Conservation (phyloP, 495 filamentous ascomycete species). For the Sphaerosporella brunnea region DNA sequence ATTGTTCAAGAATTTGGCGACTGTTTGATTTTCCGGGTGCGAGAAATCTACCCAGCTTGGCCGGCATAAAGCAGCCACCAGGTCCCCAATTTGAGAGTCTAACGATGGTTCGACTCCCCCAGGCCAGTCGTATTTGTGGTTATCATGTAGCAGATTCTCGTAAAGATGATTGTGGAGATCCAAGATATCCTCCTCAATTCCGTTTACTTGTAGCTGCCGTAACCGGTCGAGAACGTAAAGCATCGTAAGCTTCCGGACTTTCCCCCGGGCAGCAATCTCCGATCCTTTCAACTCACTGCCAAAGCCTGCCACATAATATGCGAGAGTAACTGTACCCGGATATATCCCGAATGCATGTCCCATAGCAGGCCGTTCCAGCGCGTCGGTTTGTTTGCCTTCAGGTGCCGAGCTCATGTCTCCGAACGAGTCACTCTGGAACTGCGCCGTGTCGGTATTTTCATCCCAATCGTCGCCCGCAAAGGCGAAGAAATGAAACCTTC, state of each 20-base stretch:
- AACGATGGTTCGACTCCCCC: conserved; percentile 34
- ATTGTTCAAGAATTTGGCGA: conserved; percentile 44
- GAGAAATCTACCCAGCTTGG: conserved; percentile 54
- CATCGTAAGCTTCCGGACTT: conserved; percentile 24
- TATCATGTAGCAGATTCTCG: conserved; percentile 30
- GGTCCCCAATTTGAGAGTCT: conserved; percentile 48
- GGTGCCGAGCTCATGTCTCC: conserved; percentile 25
- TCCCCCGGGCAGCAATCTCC: conserved; percentile 19
- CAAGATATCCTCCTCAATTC: conserved; percentile 20
- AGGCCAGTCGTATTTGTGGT: conserved; percentile 27
- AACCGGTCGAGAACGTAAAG: conserved; percentile 25
- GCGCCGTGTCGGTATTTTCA: conserved; percentile 22
- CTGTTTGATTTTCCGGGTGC: conserved; percentile 41
- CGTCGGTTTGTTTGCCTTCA: conserved; percentile 25
- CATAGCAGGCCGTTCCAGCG: conserved; percentile 35
- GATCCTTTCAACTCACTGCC: conserved; percentile 18
- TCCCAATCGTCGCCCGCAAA: conserved; percentile 26
- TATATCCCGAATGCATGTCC: conserved; percentile 31
- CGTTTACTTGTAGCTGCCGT: conserved; percentile 19
- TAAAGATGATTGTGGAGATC: conserved; percentile 27
- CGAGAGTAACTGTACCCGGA: conserved; percentile 32
- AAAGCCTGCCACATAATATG: conserved; percentile 29
- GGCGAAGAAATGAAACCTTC: conserved; percentile 21
- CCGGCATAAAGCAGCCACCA: conserved; percentile 44
- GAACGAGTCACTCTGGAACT: conserved; percentile 25